A percentile compares a stretch with the other conserved stretches of the same genome.
phyloP scores from a whole-genome alignment of 2,329 filamentous ascomycete genomes.

The Trichoderma gracile region DNA sequence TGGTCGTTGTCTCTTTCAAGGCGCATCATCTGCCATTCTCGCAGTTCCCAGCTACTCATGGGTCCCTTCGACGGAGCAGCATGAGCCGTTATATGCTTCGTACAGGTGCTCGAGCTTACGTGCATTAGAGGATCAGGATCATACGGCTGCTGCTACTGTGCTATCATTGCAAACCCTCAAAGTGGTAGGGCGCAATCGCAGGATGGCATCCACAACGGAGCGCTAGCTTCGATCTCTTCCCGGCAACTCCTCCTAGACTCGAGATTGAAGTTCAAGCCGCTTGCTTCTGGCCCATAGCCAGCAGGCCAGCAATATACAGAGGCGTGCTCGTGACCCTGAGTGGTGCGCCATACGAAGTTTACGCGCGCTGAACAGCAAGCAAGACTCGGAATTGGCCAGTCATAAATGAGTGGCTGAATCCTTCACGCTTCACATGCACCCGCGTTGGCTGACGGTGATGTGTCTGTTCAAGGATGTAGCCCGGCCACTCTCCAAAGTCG shows the following conservation, averaged over 20 bases:
- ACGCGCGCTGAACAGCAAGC: neutral
- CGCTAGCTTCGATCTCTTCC: conserved; percentile 23
- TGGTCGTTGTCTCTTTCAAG: neutral
- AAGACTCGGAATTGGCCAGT: neutral
- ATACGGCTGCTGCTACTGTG: neutral
- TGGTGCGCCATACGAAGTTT: neutral
- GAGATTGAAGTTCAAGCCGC: neutral
- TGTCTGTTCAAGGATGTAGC: neutral
- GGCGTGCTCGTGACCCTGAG: neutral
- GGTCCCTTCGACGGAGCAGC: neutral
- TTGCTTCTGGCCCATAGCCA: neutral
- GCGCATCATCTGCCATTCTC: no score
- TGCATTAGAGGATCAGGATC: neutral
- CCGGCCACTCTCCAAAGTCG: neutral
- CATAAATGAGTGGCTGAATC: conserved; percentile 5
- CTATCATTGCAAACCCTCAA: neutral
- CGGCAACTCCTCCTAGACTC: conserved; percentile 2
- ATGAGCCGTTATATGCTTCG: neutral
- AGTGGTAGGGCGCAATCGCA: conserved; percentile 1
- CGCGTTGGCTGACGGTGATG: neutral
- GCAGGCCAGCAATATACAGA: neutral
- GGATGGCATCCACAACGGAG: conserved; percentile 19
- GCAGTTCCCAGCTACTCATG: no score
- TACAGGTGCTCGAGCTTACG: neutral
- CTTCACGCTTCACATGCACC: neutral